These are phyloP conservation scores for Mrakia blollopis DNA, from an alignment of 768 basidiomycete genomes.

Conservation along the genomic window DNA sequence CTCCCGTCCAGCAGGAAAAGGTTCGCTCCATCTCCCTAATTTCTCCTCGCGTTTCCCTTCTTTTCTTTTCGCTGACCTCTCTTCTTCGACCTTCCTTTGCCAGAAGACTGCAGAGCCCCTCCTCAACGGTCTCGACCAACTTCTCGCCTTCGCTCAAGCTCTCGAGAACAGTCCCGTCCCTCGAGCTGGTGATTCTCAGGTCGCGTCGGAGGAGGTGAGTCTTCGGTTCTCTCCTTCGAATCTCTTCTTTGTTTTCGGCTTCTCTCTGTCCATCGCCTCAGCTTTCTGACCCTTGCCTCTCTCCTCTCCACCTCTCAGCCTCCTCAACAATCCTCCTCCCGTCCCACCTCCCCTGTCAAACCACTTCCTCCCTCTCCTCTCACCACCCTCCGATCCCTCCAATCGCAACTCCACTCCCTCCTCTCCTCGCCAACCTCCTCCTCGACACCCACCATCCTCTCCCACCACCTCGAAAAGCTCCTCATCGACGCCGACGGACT, in stretches of 20 bases:
- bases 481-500: slow-evolving; percentile 6
- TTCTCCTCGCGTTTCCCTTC: too few species aligned
- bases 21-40: neutral
- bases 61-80: neutral
- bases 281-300: neutral
- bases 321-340: slow-evolving; percentile 19
- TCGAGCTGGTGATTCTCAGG: neutral
- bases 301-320: too few species aligned
- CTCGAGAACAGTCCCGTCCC: neutral
- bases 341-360: neutral
- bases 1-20: neutral
- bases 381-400: slow-evolving; percentile 7
- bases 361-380: slow-evolving; percentile 16
- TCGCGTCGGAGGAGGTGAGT: neutral
- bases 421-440: neutral
- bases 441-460: neutral
- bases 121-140: neutral
- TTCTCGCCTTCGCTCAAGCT: slow-evolving; percentile 1
- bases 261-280: neutral
- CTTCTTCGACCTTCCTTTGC: neutral
- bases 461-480: slow-evolving; percentile 14
- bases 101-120: neutral
- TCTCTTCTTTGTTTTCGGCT: neutral
- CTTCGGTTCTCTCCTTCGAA: neutral
- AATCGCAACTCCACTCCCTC: neutral